Percentiles rank a stretch among this genome's conserved stretches.
These are phyloP conservation scores for Scheffersomyces titani DNA, from an alignment of 1,139 yeast species.

Conservation along the genomic window DNA sequence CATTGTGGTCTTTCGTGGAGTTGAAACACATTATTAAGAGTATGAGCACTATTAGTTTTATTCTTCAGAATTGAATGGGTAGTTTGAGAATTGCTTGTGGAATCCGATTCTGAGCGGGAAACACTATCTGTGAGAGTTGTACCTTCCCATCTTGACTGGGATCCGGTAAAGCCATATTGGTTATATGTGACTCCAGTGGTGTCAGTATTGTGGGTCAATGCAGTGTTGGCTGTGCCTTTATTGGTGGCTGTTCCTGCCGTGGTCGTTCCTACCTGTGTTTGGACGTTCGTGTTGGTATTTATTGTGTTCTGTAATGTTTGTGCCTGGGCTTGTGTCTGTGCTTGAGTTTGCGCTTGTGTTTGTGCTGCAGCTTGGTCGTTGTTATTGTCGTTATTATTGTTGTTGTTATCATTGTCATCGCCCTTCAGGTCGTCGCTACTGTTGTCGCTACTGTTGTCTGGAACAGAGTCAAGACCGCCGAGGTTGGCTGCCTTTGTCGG, in stretches of 20 bases:
- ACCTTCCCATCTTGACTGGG: constrained; percentile 37
- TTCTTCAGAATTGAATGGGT: constrained; percentile 8
- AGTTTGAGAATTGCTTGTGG: constrained; percentile 14
- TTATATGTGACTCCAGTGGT: constrained; percentile 29
- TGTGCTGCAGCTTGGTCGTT: not conserved
- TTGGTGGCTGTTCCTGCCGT: constrained; percentile 9
- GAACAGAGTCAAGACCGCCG: not conserved
- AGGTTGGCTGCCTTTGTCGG: not conserved
- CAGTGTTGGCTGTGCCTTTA: constrained; percentile 10
- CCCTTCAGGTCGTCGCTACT: not conserved
- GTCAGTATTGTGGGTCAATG: constrained; percentile 14
- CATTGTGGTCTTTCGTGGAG: not conserved
- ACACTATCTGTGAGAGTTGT: constrained; percentile 8
- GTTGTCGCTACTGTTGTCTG: not conserved
- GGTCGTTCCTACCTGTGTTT: constrained; percentile 9
- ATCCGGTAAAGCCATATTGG: constrained; percentile 48
- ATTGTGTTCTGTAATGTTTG: not conserved
- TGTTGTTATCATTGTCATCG: not conserved
- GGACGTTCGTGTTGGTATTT: not conserved
- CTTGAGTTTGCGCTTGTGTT: not conserved
- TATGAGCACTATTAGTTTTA: constrained; percentile 7
- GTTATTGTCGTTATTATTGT: not conserved
- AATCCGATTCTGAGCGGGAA: constrained; percentile 9
- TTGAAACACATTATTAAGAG: not conserved
- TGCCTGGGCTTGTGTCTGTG: not conserved